Evolutionary conservation across 2,329 filamentous ascomycete genomes (phyloP).

Genomic region (Neopestalotiopsis rosae): DNA sequence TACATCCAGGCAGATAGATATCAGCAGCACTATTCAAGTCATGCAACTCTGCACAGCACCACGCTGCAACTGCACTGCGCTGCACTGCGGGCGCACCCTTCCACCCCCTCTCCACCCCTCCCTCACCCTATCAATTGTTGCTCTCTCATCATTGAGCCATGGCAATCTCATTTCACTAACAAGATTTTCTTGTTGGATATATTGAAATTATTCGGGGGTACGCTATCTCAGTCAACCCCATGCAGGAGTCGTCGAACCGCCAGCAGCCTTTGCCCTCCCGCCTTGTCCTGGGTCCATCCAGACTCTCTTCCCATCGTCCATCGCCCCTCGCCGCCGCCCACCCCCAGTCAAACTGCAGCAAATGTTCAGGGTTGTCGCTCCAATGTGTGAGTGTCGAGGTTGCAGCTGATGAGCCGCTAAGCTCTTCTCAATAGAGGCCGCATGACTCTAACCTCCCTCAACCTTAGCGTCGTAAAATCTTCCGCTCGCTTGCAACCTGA

Average conservation of each 20-base stretch:
- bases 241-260: not conserved
- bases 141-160: not conserved
- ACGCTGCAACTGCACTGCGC: not conserved
- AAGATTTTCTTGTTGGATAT: not conserved
- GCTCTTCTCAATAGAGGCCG: constrained; percentile 1
- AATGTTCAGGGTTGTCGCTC: not conserved
- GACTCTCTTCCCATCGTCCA: not conserved
- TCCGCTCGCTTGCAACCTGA: constrained; percentile 14
- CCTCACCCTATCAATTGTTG: not conserved
- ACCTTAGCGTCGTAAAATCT: constrained; percentile 10
- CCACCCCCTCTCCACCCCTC: not conserved
- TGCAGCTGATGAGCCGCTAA: constrained; percentile 14
- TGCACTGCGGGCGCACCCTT: not conserved
- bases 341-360: not conserved
- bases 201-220: not conserved
- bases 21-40: not conserved
- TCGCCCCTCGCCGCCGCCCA: not conserved
- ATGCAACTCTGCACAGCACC: not conserved
- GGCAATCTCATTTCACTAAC: not conserved
- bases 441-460: constrained; percentile 9
- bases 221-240: not conserved
- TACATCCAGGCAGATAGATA: not conserved
- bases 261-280: not conserved
- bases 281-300: not conserved
- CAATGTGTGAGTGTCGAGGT: constrained; percentile 8